These are phyloP conservation scores for Nannizziopsis barbatae DNA, from an alignment of 2,329 filamentous ascomycete species.

Conservation along the genomic window DNA sequence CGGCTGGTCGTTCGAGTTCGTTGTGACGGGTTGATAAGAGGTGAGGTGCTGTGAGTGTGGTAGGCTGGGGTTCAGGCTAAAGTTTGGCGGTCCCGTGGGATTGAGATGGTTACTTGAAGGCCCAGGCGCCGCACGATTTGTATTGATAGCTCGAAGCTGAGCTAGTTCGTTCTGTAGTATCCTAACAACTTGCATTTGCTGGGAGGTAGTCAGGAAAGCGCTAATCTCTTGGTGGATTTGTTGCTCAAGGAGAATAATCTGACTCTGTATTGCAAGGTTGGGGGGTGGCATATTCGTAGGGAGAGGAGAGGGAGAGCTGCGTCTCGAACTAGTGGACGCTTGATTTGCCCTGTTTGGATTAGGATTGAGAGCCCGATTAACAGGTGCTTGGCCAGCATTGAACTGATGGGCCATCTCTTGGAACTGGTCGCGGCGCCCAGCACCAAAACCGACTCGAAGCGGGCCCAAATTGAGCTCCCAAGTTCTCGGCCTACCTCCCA, in stretches of 20 bases:
- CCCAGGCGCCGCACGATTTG: background rate
- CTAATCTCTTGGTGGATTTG: conserved; percentile 58
- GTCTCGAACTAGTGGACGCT: conserved; percentile 30
- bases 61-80: too few species aligned
- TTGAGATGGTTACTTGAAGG: background rate
- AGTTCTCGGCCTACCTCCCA: conserved; percentile 37
- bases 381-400: conserved; percentile 38
- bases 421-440: conserved; percentile 49
- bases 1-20: conserved; percentile 35
- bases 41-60: conserved; percentile 19
- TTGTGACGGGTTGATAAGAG: conserved; percentile 22
- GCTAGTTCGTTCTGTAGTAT: conserved; percentile 56
- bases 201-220: conserved; percentile 50
- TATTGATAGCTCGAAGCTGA: conserved; percentile 47
- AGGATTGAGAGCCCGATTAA: conserved; percentile 25
- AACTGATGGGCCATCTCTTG: conserved; percentile 57
- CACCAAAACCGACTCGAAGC: conserved; percentile 58
- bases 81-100: background rate
- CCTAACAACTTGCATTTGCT: conserved; percentile 58
- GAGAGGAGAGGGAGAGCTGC: conserved; percentile 10
- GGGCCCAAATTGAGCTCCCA: conserved; percentile 64
- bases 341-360: conserved; percentile 19
- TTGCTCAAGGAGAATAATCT: conserved; percentile 56
- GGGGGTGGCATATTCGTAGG: conserved; percentile 13
- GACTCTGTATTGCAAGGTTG: conserved; percentile 39